A percentile compares a stretch with the other conserved stretches of the same genome.
Evolutionary conservation across 306 rosid genomes (phyloP).

Genomic region (Ochetophila trinervis): DNA sequence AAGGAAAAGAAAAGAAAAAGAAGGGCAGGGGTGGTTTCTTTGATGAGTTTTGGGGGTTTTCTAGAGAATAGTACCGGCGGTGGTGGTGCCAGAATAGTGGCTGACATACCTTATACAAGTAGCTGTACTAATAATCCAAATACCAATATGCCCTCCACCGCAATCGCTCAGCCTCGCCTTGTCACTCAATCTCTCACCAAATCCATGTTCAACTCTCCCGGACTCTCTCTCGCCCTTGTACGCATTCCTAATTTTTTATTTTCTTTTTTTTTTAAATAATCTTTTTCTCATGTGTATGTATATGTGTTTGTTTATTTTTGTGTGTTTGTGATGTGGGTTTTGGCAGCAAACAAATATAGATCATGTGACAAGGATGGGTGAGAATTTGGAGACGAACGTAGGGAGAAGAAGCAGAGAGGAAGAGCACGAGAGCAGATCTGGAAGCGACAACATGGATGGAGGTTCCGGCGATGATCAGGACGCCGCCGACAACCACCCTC

Average conservation of each 20-base stretch:
- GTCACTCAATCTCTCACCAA: slow-evolving; percentile 74
- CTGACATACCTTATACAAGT: slow-evolving; percentile 48
- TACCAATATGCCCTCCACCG: slow-evolving; percentile 64
- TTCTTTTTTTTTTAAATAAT: neutral
- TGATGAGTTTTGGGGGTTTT: slow-evolving; percentile 97
- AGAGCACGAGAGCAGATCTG: slow-evolving; percentile 95
- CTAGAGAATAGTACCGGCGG: slow-evolving; percentile 61
- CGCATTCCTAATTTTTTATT: neutral
- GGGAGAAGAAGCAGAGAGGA: slow-evolving; percentile 79
- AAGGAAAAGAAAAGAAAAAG: neutral
- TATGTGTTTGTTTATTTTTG: neutral
- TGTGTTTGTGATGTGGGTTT: slow-evolving; percentile 2
- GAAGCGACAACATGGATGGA: slow-evolving; percentile 89
- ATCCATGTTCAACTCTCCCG: slow-evolving; percentile 91
- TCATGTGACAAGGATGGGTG: slow-evolving; percentile 43
- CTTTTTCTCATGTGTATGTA: neutral
- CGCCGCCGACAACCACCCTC: slow-evolving; percentile 74
- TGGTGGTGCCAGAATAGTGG: slow-evolving; percentile 59
- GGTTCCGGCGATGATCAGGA: slow-evolving; percentile 90
- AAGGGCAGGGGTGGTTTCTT: slow-evolving; percentile 30
- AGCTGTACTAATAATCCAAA: slow-evolving; percentile 13
- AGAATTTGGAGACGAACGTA: slow-evolving; percentile 48
- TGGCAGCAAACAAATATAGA: slow-evolving; percentile 65
- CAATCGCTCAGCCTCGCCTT: slow-evolving; percentile 67
- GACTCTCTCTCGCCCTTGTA: slow-evolving; percentile 89